phyloP scores from a whole-genome alignment of 2,329 filamentous ascomycete species.

The Huntiella savannae region DNA sequence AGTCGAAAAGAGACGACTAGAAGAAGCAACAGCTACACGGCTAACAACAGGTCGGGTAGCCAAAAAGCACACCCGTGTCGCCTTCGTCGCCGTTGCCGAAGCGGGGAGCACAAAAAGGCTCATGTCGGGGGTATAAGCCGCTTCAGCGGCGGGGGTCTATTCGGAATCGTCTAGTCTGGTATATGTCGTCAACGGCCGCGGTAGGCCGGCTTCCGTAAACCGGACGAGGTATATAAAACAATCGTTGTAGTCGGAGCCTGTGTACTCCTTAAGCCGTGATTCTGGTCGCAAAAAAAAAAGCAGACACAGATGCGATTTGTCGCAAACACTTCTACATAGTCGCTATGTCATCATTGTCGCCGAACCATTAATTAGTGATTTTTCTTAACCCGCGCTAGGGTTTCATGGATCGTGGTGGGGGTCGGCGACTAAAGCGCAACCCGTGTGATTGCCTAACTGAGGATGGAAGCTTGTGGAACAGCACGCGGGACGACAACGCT shows the following conservation, averaged over 20 bases:
- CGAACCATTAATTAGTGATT: too few relatives aligned
- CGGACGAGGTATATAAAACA: background rate
- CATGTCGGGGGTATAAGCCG: background rate
- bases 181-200: slow-evolving; percentile 1
- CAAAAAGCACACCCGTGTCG: slow-evolving; percentile 5
- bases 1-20: slow-evolving; percentile 7
- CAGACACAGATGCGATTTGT: too few relatives aligned
- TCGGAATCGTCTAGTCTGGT: background rate
- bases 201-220: background rate
- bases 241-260: too few relatives aligned
- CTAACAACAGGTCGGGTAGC: slow-evolving; percentile 3
- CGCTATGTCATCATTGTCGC: too few relatives aligned
- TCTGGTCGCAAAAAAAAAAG: too few relatives aligned
- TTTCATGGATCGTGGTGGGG: background rate
- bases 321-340: too few relatives aligned
- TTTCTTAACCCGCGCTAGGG: too few relatives aligned
- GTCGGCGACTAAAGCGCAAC: background rate
- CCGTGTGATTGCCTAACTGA: too few relatives aligned
- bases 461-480: too few relatives aligned
- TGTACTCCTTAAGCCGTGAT: too few relatives aligned
- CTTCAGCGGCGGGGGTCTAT: background rate
- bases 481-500: too few relatives aligned
- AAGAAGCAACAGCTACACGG: background rate
- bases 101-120: slow-evolving; percentile 11
- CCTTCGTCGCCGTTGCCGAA: slow-evolving; percentile 5